Evolutionary conservation across 2,329 filamentous ascomycete species (phyloP).

Genomic region (Fusarium illudens): DNA sequence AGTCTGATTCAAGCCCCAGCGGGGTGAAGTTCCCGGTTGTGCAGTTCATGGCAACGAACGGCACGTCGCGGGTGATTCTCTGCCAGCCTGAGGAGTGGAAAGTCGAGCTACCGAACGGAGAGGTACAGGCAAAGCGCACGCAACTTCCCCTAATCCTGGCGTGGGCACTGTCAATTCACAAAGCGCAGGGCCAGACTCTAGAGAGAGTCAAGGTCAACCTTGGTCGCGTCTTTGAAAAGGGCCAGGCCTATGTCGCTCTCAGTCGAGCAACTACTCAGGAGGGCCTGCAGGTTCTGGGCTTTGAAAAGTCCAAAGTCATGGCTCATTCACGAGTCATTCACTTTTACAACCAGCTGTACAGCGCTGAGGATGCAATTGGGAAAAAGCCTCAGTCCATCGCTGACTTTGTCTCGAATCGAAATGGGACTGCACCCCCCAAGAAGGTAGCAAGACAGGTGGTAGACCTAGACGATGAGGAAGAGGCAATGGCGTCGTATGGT

Average conservation of each 20-base stretch:
- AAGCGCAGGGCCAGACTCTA: conserved; percentile 94
- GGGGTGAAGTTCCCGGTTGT: conserved; percentile 80
- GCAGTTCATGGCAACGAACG: conserved; percentile 80
- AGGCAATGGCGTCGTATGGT: conserved; percentile 57
- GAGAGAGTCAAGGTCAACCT: conserved; percentile 95
- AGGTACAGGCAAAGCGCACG: conserved; percentile 86
- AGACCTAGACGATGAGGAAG: conserved; percentile 60
- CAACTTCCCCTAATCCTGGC: conserved; percentile 91
- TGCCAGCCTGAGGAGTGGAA: conserved; percentile 94
- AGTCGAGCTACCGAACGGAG: conserved; percentile 93
- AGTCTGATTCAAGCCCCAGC: conserved; percentile 55
- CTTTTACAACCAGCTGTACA: conserved; percentile 86
- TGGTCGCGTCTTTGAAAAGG: conserved; percentile 92
- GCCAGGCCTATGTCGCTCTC: conserved; percentile 95
- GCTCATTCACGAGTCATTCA: conserved; percentile 85
- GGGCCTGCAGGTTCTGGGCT: conserved; percentile 87
- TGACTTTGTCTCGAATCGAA: conserved; percentile 51
- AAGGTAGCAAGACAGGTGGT: conserved; percentile 36
- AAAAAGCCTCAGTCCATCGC: conserved; percentile 47
- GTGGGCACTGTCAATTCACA: conserved; percentile 97
- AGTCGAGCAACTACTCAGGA: conserved; percentile 89
- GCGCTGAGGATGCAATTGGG: conserved; percentile 66
- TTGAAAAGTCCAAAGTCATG: conserved; percentile 91
- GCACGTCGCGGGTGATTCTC: conserved; percentile 70
- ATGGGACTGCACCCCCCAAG: conserved; percentile 36